Evolutionary conservation across 106 monocot genomes (phyloP).

Genomic region (Apostasia ramifera): DNA sequence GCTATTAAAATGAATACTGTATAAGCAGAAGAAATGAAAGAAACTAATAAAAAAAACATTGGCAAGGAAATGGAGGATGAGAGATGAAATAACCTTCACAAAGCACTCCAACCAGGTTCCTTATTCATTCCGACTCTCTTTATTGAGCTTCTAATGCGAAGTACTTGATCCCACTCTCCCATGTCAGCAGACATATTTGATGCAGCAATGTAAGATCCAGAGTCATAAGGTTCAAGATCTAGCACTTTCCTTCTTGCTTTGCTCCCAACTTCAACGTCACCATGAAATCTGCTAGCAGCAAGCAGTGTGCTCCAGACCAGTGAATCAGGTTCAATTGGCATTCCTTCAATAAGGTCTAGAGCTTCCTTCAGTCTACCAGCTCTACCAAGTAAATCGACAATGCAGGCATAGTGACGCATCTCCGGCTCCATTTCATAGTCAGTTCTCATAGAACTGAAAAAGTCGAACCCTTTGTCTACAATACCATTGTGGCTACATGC

Average conservation of each 20-base stretch:
- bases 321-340: constrained; percentile 36
- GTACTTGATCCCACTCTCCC: constrained; percentile 62
- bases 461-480: constrained; percentile 45
- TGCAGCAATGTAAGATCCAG: constrained; percentile 41
- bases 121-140: constrained; percentile 35
- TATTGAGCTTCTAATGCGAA: constrained; percentile 48
- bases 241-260: constrained; percentile 43
- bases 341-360: constrained; percentile 36
- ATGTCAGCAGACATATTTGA: constrained; percentile 54
- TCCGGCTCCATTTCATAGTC: constrained; percentile 44
- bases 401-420: constrained; percentile 44
- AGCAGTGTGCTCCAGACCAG: constrained; percentile 66
- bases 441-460: constrained; percentile 49
- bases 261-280: constrained; percentile 43
- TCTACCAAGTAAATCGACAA: constrained; percentile 60
- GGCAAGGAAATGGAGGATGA: too few species aligned
- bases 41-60: too few species aligned
- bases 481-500: constrained; percentile 66
- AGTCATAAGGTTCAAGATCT: constrained; percentile 38
- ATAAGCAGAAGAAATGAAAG: too few species aligned
- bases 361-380: constrained; percentile 60
- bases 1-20: too few species aligned
- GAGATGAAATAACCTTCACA: constrained; percentile 10
- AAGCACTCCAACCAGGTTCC: constrained; percentile 60
- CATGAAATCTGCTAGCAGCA: constrained; percentile 64